Base-by-base conservation (phyloP, 2,329 filamentous ascomycete genomes). In the Esteya vermicola region DNA sequence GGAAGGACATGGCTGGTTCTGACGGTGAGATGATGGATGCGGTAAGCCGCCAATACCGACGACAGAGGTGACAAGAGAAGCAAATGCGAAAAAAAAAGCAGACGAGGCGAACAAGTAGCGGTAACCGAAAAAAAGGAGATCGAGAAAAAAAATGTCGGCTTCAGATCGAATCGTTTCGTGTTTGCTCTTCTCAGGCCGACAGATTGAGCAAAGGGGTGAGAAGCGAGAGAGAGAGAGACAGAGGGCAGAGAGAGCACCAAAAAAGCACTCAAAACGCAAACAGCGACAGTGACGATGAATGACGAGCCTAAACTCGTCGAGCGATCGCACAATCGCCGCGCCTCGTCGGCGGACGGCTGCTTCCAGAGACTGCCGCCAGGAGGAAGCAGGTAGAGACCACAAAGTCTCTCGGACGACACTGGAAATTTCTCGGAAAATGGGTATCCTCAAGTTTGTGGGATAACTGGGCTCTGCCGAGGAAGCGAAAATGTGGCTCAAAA, bases 1-100 rank as follows among this genome's bases (percentile, higher is more conserved):
- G 73, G 65, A 72, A 76, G 61, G 72, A 75, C 73, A 78, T 78
- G 58, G 58, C 70, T 62, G 47, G 47, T 58, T 22, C 20, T 21
- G 27, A 27, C 20, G 9, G 18, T 7, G n/a, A 9, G 13, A 21
- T 32, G 18, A 14, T n/a, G 26, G 7, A 26, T 21, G 36, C 28
- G 26, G 26, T 14, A 28, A 28, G 12, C 12, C 26, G 26, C 23
- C 20, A 3, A 14, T n/a, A 12, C 58, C 52, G 57, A 56, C 50
- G 51, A 46, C n/a, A n/a, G n/a, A n/a, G n/a, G 49, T 45, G 47
- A 52, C 47, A 51, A 47, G 44, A 41, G 40, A 45, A 31, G 41
- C 30, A 26, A 41, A 41, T 41, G 38, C 21, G 35, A 31, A 41
- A 36, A 20, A n/a, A 36, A 6, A 23, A 18, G 21, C 14, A 16